Evolutionary conservation across 2,329 filamentous ascomycete genomes (phyloP).

Genomic region (Cercospora zeae-maydis): DNA sequence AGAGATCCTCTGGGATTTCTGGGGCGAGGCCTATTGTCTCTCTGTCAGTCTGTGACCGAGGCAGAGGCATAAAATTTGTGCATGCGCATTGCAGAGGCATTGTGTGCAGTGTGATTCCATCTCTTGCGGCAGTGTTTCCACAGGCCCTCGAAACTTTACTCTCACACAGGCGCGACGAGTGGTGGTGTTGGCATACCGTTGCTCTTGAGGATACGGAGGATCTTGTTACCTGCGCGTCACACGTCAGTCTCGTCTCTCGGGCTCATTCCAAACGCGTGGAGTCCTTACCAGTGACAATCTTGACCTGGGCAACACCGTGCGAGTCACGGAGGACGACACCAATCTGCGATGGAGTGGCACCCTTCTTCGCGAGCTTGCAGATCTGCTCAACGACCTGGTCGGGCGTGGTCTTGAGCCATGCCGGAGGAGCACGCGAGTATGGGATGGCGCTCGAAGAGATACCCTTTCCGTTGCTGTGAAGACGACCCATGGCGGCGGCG

Average conservation of each 20-base stretch:
- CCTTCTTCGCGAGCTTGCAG: slow-evolving; percentile 98
- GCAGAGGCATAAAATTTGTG: slow-evolving; percentile 40
- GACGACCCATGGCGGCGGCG: slow-evolving; percentile 75
- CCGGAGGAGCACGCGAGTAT: slow-evolving; percentile 87
- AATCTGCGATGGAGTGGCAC: slow-evolving; percentile 96
- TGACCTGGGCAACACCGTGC: slow-evolving; percentile 97
- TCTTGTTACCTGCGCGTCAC: slow-evolving; percentile 79
- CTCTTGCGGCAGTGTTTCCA: slow-evolving; percentile 27
- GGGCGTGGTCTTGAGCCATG: slow-evolving; percentile 98
- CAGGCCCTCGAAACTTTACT: slow-evolving; percentile 15
- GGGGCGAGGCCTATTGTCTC: slow-evolving; percentile 84
- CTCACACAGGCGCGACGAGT: slow-evolving; percentile 46
- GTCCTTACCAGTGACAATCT: slow-evolving; percentile 85
- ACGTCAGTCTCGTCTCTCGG: slow-evolving; percentile 13
- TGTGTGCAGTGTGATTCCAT: slow-evolving; percentile 21
- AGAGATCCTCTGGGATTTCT: slow-evolving; percentile 98
- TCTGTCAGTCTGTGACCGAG: slow-evolving; percentile 44
- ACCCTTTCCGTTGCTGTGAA: slow-evolving; percentile 99
- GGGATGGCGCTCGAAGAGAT: slow-evolving; percentile 94
- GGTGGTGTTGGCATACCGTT: slow-evolving; percentile 65
- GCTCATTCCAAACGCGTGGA: neutral
- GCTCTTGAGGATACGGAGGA: slow-evolving; percentile 97
- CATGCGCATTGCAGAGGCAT: slow-evolving; percentile 19
- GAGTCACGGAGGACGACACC: slow-evolving; percentile 97
- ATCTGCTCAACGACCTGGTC: slow-evolving; percentile 99